phyloP scores from a whole-genome alignment of 2,329 filamentous ascomycete genomes.

The Cladophialophora exuberans region DNA sequence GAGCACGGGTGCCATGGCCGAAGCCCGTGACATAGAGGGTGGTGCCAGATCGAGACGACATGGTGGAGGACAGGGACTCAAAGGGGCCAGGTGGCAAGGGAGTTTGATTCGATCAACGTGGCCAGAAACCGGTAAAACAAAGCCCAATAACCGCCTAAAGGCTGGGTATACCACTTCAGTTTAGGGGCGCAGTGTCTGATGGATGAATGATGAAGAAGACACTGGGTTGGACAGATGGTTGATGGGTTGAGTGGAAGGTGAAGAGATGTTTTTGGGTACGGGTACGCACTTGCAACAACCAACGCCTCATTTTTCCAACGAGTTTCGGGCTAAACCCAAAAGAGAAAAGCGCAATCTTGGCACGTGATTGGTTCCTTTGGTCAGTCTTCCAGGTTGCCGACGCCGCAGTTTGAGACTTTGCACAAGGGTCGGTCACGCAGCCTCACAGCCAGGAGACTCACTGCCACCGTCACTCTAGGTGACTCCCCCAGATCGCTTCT shows the following conservation, averaged over 20 bases:
- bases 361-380: too few relatives aligned
- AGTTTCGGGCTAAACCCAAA: conserved; percentile 1
- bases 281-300: neutral
- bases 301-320: neutral
- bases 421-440: neutral
- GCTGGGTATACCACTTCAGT: conserved; percentile 2
- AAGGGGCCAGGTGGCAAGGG: conserved; percentile 19
- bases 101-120: conserved; percentile 4
- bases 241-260: neutral
- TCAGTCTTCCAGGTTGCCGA: too few relatives aligned
- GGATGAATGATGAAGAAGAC: conserved; percentile 4
- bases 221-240: conserved; percentile 1
- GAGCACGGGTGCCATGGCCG: conserved; percentile 95
- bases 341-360: neutral
- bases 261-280: neutral
- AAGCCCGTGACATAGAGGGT: conserved; percentile 99
- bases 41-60: conserved; percentile 70
- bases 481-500: conserved; percentile 1
- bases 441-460: conserved; percentile 3
- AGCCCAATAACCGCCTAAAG: too few relatives aligned
- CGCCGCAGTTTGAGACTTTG: conserved; percentile 5
- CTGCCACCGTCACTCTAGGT: neutral
- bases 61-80: conserved; percentile 6
- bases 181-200: conserved; percentile 11
- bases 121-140: neutral